Conservation (phyloP, 2,329 filamentous ascomycete species). For the Drechslerella stenobrocha region DNA sequence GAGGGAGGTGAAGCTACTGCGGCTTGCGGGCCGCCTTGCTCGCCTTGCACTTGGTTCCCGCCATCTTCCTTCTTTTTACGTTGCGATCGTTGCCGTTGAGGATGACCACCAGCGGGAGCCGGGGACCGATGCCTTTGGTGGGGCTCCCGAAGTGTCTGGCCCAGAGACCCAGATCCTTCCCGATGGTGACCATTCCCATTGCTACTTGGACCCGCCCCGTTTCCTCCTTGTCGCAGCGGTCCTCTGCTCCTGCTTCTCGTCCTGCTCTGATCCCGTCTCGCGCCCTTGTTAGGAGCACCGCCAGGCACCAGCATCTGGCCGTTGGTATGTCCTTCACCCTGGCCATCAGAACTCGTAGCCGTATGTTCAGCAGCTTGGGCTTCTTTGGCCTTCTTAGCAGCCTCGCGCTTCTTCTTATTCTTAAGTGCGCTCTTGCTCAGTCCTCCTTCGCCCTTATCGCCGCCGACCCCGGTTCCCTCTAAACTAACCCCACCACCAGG, state of each 20-base stretch:
- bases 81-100: slow-evolving; percentile 53
- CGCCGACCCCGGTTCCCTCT: slow-evolving; percentile 65
- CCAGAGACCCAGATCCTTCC: slow-evolving; percentile 36
- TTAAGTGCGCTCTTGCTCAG: slow-evolving; percentile 83
- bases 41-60: slow-evolving; percentile 43
- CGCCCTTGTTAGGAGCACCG: slow-evolving; percentile 60
- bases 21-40: slow-evolving; percentile 52
- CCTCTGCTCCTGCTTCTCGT: slow-evolving; percentile 61
- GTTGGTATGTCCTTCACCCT: slow-evolving; percentile 54
- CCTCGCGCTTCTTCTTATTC: slow-evolving; percentile 97
- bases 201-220: slow-evolving; percentile 54
- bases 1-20: slow-evolving; percentile 54
- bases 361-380: slow-evolving; percentile 63
- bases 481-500: slow-evolving; percentile 69
- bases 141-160: slow-evolving; percentile 43
- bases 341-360: slow-evolving; percentile 60
- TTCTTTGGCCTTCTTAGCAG: slow-evolving; percentile 84
- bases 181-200: slow-evolving; percentile 28
- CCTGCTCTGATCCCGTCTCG: slow-evolving; percentile 60
- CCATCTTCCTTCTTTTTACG: slow-evolving; percentile 52
- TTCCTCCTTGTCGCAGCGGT: slow-evolving; percentile 51
- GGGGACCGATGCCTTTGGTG: slow-evolving; percentile 44
- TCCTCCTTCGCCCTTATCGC: slow-evolving; percentile 64
- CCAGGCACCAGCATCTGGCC: slow-evolving; percentile 50
- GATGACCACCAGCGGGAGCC: slow-evolving; percentile 23